Conservation (phyloP, 1,284 basidiomycete genomes). For the Cryptococcus depauperatus region DNA sequence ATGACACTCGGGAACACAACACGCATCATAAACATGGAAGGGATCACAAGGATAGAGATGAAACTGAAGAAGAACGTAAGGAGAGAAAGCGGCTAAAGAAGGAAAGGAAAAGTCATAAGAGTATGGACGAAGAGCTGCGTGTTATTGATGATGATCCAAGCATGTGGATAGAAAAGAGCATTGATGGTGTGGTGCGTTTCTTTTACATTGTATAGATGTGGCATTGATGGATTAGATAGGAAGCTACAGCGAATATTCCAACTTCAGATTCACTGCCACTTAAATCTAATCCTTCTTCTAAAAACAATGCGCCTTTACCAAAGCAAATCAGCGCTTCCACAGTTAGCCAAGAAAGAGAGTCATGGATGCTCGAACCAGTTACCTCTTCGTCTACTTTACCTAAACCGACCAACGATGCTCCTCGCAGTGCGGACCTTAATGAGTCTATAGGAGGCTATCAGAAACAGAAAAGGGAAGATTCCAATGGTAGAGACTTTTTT, state of each 20-base stretch:
- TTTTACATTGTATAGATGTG: not conserved
- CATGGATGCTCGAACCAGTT: conserved; percentile 72
- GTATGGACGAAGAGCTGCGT: conserved; percentile 13
- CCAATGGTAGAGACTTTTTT: conserved; percentile 69
- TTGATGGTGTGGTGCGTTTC: conserved; percentile 62
- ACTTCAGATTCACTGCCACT: conserved; percentile 60
- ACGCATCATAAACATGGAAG: conserved; percentile 1
- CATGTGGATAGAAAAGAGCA: conserved; percentile 81
- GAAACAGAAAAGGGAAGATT: conserved; percentile 56
- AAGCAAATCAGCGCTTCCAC: conserved; percentile 49
- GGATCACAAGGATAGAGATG: conserved; percentile 45
- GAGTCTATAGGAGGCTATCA: conserved; percentile 53
- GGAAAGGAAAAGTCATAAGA: conserved; percentile 28
- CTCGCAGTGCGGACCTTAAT: conserved; percentile 21
- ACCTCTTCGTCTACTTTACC: conserved; percentile 7
- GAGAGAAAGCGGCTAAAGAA: conserved; percentile 43
- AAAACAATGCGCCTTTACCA: conserved; percentile 44
- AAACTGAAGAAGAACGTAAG: conserved; percentile 30
- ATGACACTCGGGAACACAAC: conserved; percentile 8
- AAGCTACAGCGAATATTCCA: conserved; percentile 54
- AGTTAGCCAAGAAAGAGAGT: conserved; percentile 59
- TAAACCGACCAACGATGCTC: conserved; percentile 10
- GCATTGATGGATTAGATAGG: conserved; percentile 4
- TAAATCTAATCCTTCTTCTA: conserved; percentile 30
- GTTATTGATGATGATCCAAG: conserved; percentile 54